Percentiles rank a stretch among this genome's conserved stretches.
Conservation (phyloP, 2,329 filamentous ascomycete genomes). For the Grosmannia serpens region DNA sequence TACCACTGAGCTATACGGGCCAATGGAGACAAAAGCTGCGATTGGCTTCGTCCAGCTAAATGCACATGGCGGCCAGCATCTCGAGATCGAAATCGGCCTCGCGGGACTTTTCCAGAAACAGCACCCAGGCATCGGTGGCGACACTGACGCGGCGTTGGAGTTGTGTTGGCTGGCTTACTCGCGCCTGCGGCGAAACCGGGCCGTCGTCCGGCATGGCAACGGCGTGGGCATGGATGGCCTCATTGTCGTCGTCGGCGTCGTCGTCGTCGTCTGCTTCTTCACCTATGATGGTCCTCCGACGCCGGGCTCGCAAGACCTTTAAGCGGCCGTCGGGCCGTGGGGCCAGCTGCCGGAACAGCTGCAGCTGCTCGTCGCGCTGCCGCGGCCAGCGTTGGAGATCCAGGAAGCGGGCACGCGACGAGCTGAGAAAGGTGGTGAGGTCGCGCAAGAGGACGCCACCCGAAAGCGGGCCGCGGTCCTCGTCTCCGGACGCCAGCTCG, state of each 20-base stretch:
- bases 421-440: background rate
- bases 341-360: background rate
- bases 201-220: background rate
- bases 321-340: background rate
- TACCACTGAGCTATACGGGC: conserved; percentile 2
- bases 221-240: too few relatives aligned
- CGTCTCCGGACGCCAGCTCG: background rate
- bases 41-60: background rate
- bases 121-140: conserved; percentile 3
- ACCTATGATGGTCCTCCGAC: background rate
- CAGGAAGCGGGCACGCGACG: background rate
- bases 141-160: conserved; percentile 1
- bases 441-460: background rate
- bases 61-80: conserved; percentile 1
- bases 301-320: background rate
- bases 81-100: conserved; percentile 1
- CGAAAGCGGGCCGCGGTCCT: background rate
- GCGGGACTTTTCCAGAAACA: conserved; percentile 4
- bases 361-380: background rate
- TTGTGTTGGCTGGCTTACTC: background rate
- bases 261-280: background rate
- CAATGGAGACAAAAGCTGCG: background rate
- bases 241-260: background rate
- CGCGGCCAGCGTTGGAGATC: background rate
- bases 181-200: background rate